Percentiles rank a stretch among this genome's conserved stretches.
These are phyloP conservation scores for Hyphodiscus sp. DNA, from an alignment of 2,329 filamentous ascomycete species.

Conservation along the genomic window DNA sequence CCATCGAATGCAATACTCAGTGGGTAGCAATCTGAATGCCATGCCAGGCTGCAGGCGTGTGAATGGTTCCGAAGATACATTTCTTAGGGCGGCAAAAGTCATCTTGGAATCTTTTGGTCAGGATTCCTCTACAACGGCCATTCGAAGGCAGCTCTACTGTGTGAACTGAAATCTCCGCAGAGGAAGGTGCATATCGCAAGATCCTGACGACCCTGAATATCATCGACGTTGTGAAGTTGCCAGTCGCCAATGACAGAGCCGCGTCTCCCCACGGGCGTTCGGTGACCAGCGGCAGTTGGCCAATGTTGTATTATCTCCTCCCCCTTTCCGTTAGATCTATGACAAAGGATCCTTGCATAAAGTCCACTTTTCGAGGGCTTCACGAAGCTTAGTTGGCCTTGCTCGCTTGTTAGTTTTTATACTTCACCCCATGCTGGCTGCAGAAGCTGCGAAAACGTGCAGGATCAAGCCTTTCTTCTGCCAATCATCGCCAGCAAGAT, in stretches of 20 bases:
- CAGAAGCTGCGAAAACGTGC: background rate
- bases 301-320: background rate
- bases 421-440: background rate
- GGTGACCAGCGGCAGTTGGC: background rate
- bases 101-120: background rate
- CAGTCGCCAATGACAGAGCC: background rate
- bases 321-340: background rate
- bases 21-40: background rate
- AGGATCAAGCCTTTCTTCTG: background rate
- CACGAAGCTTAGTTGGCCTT: background rate
- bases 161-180: too few relatives aligned
- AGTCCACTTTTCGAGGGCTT: too few relatives aligned
- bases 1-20: background rate
- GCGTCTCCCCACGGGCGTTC: background rate
- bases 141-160: background rate
- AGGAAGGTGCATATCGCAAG: background rate
- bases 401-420: background rate
- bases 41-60: background rate
- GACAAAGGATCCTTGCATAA: background rate
- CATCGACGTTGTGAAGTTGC: background rate
- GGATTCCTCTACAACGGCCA: background rate
- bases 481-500: slow-evolving; percentile 15
- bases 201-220: too few relatives aligned
- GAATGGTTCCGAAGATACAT: background rate
- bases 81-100: background rate